Evolutionary conservation across 352 stramenopile genomes (phyloP), one percentile per base, ranked within the genome.

Genomic region (Phytophthora sansomeana): DNA sequence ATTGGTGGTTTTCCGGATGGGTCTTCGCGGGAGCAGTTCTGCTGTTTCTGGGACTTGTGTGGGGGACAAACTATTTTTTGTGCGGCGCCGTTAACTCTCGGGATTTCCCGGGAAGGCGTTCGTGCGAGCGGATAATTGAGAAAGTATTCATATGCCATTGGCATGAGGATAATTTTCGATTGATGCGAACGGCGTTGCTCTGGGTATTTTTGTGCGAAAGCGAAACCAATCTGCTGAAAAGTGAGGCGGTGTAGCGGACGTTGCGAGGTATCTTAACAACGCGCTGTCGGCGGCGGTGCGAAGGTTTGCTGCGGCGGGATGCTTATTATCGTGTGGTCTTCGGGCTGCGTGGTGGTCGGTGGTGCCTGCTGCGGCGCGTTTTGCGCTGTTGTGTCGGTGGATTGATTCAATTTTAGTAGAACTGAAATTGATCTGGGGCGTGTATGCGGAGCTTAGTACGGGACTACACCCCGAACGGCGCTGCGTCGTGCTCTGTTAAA

Each of bases 371-470:
- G n/a, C n/a, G n/a, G n/a, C n/a, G n/a, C n/a, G n/a, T n/a, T n/a
- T n/a, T n/a, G n/a, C n/a, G n/a, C n/a, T n/a, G n/a, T n/a, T n/a
- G n/a, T n/a, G n/a, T n/a, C n/a, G n/a, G n/a, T n/a, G n/a, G n/a
- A n/a, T n/a, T n/a, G n/a, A n/a, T n/a, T n/a, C n/a, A n/a, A n/a
- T n/a, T n/a, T n/a, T n/a, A n/a, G n/a, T n/a, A n/a, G n/a, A n/a
- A n/a, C n/a, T n/a, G n/a, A n/a, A n/a, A n/a, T n/a, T n/a, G 51
- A 58, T 58, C 51, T 58, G 51, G 51, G 51, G 38, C 51, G 33
- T 39, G 51, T 58, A 50, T 49, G 38, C 51, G 26, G 38, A 4
- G 30, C n/a, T 58, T 6, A 24, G 24, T 7, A 58, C 24, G 16
- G 48, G 32, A 21, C 21, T 56, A 42, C 48, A 56, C 17, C 48